Evolutionary conservation across 1,284 basidiomycete species (phyloP).

Genomic region (Trametes polyzona): DNA sequence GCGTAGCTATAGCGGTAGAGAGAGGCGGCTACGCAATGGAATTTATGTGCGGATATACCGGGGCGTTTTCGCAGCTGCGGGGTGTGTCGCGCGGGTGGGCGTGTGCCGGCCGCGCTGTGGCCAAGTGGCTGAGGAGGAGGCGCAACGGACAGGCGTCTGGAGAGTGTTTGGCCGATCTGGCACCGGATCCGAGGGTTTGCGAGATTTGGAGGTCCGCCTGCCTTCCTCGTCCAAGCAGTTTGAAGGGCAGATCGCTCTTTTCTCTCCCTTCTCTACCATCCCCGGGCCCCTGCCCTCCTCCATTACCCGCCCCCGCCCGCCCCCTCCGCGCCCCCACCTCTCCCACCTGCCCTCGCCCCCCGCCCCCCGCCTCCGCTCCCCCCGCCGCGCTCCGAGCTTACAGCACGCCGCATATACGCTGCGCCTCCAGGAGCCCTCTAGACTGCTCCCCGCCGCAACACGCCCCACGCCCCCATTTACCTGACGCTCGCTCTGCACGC

Average conservation of each 20-base stretch:
- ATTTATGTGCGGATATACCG: conserved; percentile 11
- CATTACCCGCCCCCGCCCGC: conserved; percentile 1
- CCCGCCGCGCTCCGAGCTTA: not conserved
- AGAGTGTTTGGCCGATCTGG: conserved; percentile 21
- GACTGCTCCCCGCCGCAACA: not conserved
- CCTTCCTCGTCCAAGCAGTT: conserved; percentile 21
- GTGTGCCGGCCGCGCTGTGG: conserved; percentile 1
- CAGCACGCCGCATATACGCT: not conserved
- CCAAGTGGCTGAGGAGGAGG: conserved; percentile 1
- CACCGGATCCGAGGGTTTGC: conserved; percentile 27
- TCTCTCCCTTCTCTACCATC: conserved; percentile 14
- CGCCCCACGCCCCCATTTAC: conserved; percentile 1
- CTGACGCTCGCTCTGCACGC: conserved; percentile 13
- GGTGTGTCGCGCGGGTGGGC: not conserved
- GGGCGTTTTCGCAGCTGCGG: not conserved
- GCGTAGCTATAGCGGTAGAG: not conserved
- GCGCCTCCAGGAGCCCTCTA: conserved; percentile 2
- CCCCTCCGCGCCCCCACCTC: conserved; percentile 2
- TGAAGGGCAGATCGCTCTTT: conserved; percentile 26
- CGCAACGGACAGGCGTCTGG: conserved; percentile 11
- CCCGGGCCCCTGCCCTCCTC: conserved; percentile 7
- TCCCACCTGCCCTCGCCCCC: not conserved
- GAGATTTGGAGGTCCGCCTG: conserved; percentile 47
- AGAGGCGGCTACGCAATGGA: not conserved
- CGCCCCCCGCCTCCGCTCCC: not conserved